phyloP scores from a whole-genome alignment of 1,139 yeast genomes.

The Lodderomyces oxycetoniae region DNA sequence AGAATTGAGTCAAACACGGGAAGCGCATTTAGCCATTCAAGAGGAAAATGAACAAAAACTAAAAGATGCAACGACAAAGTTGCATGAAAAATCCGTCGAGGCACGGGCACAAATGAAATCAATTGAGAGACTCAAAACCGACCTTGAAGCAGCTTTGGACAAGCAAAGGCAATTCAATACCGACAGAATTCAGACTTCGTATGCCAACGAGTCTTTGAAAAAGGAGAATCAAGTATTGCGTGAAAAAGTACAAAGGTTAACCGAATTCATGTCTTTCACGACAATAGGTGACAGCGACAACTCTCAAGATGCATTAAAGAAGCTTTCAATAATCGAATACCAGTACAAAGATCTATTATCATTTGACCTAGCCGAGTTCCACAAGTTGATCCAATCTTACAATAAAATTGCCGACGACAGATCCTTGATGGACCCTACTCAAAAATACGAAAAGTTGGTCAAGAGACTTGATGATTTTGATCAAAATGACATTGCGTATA shows the following conservation, averaged over 20 bases:
- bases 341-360: slow-evolving; percentile 37
- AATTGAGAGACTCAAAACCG: slow-evolving; percentile 26
- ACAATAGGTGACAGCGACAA: slow-evolving; percentile 18
- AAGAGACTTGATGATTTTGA: slow-evolving; percentile 16
- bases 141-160: slow-evolving; percentile 40
- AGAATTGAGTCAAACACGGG: slow-evolving; percentile 6
- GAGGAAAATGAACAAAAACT: background rate
- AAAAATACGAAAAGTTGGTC: slow-evolving; percentile 41
- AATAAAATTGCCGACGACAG: slow-evolving; percentile 54
- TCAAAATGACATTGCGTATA: slow-evolving; percentile 23
- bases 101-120: slow-evolving; percentile 5
- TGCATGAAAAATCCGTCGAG: slow-evolving; percentile 28
- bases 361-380: slow-evolving; percentile 36
- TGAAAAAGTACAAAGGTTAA: slow-evolving; percentile 8
- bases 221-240: slow-evolving; percentile 32
- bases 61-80: slow-evolving; percentile 23
- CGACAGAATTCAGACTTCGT: slow-evolving; percentile 44
- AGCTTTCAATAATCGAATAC: slow-evolving; percentile 26
- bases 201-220: slow-evolving; percentile 35
- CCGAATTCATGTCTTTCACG: slow-evolving; percentile 14
- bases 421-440: slow-evolving; percentile 54
- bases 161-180: slow-evolving; percentile 46
- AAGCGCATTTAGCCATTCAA: background rate
- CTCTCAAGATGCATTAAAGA: slow-evolving; percentile 12
- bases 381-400: slow-evolving; percentile 43